Base-by-base conservation (phyloP, 495 filamentous ascomycete genomes). In the Entonaema liquescens region DNA sequence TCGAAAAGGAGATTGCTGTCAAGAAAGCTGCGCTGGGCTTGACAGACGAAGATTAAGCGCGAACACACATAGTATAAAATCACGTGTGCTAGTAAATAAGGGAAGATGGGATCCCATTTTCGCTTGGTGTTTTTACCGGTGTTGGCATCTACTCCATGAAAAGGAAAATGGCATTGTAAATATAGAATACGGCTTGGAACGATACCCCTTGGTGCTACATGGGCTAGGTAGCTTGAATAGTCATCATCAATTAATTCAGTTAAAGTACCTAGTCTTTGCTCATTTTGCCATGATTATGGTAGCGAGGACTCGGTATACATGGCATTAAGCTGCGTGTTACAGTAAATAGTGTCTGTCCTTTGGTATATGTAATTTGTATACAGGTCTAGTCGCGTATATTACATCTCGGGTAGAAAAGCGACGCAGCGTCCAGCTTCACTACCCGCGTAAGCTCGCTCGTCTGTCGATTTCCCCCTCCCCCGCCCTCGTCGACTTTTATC, bases 1-100 rank as follows among this genome's bases (percentile, higher is more conserved):
- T 89, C 55, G 79, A 82, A 73, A 86, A 82, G 36, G 88, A 91
- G 74, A 81, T 90, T 33, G 78, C 81, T 49, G 76, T 91, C 38
- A 91, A 91, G 80, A 83, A 81, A 77, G 81, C 82, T 6, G 79
- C 84, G 5, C 79, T 88, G 42, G 82, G 82, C 11, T 74, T 84
- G 55, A 79, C 73, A 12, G 82, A 78, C 2, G 83, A 86, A 21
- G 83, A 85, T 36, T 76, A 71, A 47, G 7, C 2, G 42, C 42
- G 8, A 47, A 2, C 8, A 13, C 19, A 15, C 42, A 17, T 40
- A 40, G 5, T 9, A 33, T 33, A 33, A 23, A 7, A 47, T 12
- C 1, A 8, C 17, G 42, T 21, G 29, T 31, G 17, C 5, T 50
- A 47, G 13, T 9, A 23, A 23, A 47, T 47, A 47, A 7, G n/a